A percentile compares a stretch with the other conserved stretches of the same genome.
These are phyloP conservation scores for Stachybotrys echinatus DNA, from an alignment of 2,329 filamentous ascomycete species.

Conservation along the genomic window DNA sequence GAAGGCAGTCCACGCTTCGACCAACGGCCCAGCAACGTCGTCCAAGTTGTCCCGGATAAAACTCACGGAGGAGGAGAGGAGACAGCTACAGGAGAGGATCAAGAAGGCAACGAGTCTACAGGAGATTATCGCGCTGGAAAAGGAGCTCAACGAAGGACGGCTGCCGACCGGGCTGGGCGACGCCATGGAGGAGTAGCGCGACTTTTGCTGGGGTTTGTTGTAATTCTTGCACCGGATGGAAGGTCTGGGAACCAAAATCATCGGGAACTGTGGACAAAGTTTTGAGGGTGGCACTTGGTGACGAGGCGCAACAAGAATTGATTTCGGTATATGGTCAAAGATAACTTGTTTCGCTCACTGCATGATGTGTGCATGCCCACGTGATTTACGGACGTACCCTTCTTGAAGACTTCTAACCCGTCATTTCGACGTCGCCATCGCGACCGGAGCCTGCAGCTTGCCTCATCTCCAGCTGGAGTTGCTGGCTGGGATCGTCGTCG, in stretches of 20 bases:
- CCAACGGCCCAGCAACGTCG: slow-evolving; percentile 37
- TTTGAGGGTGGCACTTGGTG: not conserved
- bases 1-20: slow-evolving; percentile 57
- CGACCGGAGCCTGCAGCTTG: slow-evolving; percentile 31
- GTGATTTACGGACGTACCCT: not conserved
- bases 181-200: slow-evolving; percentile 50
- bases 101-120: slow-evolving; percentile 82
- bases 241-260: not conserved
- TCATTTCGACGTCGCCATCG: slow-evolving; percentile 57
- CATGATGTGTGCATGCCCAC: not conserved
- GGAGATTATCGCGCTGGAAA: slow-evolving; percentile 87
- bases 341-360: not conserved
- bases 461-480: slow-evolving; percentile 50
- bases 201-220: slow-evolving; percentile 1
- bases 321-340: not conserved
- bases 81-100: slow-evolving; percentile 80
- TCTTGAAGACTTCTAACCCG: slow-evolving; percentile 31
- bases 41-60: slow-evolving; percentile 73
- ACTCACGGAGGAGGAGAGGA: slow-evolving; percentile 83
- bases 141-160: slow-evolving; percentile 83
- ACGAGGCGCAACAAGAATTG: not conserved
- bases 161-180: slow-evolving; percentile 65
- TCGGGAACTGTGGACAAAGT: not conserved
- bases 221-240: not conserved
- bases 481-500: slow-evolving; percentile 41